Evolutionary conservation across 2,329 filamentous ascomycete genomes (phyloP).

Genomic region (Fusarium brachygibbosum): DNA sequence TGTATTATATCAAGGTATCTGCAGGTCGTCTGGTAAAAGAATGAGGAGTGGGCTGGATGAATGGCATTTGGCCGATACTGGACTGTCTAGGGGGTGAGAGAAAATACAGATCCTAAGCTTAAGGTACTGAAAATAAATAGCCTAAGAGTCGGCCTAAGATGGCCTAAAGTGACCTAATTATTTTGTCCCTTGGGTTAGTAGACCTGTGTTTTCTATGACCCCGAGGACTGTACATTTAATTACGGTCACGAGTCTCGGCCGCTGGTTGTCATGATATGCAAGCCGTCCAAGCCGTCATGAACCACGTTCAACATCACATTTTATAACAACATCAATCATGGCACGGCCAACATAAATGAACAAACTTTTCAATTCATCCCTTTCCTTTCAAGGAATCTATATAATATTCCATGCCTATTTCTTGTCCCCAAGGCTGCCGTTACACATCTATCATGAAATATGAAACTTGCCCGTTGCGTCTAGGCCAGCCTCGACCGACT

Average conservation of each 20-base stretch:
- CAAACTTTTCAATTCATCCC: constrained; percentile 42
- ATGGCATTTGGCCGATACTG: background rate
- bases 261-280: constrained; percentile 1
- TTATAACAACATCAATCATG: background rate
- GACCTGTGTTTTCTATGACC: no score
- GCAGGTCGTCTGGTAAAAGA: no score
- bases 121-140: no score
- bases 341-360: background rate
- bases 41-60: background rate
- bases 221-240: background rate
- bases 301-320: background rate
- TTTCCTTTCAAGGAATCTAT: constrained; percentile 22
- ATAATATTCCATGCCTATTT: constrained; percentile 10
- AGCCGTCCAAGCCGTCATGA: background rate
- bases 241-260: background rate
- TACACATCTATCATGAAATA: constrained; percentile 43
- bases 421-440: constrained; percentile 25
- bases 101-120: no score
- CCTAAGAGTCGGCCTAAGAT: no score
- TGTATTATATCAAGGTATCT: background rate
- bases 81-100: no score
- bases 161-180: no score
- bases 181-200: no score
- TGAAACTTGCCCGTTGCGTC: constrained; percentile 43
- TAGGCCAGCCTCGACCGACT: constrained; percentile 39